Percentiles rank a stretch among this genome's conserved stretches.
Conservation (phyloP, 2,329 filamentous ascomycete species). For the Colletotrichum liaoningense region DNA sequence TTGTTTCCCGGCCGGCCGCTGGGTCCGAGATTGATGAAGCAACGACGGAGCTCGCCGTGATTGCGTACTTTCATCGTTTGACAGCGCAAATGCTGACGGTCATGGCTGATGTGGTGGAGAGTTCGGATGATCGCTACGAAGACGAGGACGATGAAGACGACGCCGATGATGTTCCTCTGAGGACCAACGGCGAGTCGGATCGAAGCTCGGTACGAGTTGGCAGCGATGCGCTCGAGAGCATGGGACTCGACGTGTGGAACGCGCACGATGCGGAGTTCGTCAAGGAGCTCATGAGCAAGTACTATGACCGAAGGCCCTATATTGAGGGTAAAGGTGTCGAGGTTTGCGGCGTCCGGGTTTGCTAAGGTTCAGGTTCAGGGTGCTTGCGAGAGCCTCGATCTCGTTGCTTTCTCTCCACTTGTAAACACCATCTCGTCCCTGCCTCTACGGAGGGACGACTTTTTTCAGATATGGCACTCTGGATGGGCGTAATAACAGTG, state of each 20-base stretch:
- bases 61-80: conserved; percentile 84
- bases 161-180: conserved; percentile 45
- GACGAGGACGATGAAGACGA: conserved; percentile 49
- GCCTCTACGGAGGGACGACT: background rate
- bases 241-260: conserved; percentile 86
- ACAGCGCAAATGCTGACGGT: conserved; percentile 74
- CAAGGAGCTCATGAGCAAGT: conserved; percentile 68
- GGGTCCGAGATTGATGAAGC: conserved; percentile 53
- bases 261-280: conserved; percentile 76
- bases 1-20: conserved; percentile 44
- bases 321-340: conserved; percentile 78
- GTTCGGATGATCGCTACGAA: conserved; percentile 57
- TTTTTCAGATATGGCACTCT: background rate
- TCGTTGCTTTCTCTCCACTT: background rate
- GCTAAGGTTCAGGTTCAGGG: conserved; percentile 51
- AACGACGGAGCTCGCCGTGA: conserved; percentile 74
- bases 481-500: background rate
- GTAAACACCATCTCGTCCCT: background rate
- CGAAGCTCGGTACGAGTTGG: conserved; percentile 64
- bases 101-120: conserved; percentile 70
- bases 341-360: conserved; percentile 79
- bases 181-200: conserved; percentile 38
- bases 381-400: background rate
- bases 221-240: conserved; percentile 72
- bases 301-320: conserved; percentile 73